Evolutionary conservation across 1,284 basidiomycete species (phyloP), one percentile per base, ranked within the genome.

Genomic region (Boletus smithii): DNA sequence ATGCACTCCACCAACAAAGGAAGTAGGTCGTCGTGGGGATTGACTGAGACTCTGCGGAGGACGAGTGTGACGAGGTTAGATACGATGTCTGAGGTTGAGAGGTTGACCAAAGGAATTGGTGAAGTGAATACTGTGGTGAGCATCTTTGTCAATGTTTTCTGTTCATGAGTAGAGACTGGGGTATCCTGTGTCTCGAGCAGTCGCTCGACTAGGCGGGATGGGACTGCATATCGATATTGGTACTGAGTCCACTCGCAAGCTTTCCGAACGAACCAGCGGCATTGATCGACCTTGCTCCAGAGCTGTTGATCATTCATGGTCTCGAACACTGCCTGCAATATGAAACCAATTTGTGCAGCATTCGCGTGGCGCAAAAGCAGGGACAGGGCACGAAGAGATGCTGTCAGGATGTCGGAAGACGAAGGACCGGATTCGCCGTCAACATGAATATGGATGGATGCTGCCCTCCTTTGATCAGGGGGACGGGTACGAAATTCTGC

Each of bases 181-280:
- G 74, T 63, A 51, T 92, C 90, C 55, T 83, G 81, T 36, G 79
- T 75, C 54, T 84, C 80, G 29, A 85, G 74, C 6, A 97, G 77
- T 23, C 81, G 78, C 62, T 97, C 93, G 30, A 97, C 83, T 8
- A 97, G 73, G 57, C 84, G 80, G 2, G 88, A 88, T 9, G 95
- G 91, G 3, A 97, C 81, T 16, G 88, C 85, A 62, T 91, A 94
- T 27, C 95, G 88, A 67, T 95, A 95, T 63, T 95, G 92, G 51
- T 95, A 89, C 57, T 88, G 88, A 8, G 91, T 80, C 85, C 91
- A 95, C 55, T 90, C 84, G 23, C 85, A 82, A 6, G 83, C 74
- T 53, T 81, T 83, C 48, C 82, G 79, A 16, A 83, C 81, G 39
- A 95, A 74, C 93, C 93, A 97, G 53, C 83, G 81, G 61, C 85